A percentile compares a stretch with the other conserved stretches of the same genome.
phyloP scores from a whole-genome alignment of 2,329 filamentous ascomycete genomes.

The Fusarium sublunatum region DNA sequence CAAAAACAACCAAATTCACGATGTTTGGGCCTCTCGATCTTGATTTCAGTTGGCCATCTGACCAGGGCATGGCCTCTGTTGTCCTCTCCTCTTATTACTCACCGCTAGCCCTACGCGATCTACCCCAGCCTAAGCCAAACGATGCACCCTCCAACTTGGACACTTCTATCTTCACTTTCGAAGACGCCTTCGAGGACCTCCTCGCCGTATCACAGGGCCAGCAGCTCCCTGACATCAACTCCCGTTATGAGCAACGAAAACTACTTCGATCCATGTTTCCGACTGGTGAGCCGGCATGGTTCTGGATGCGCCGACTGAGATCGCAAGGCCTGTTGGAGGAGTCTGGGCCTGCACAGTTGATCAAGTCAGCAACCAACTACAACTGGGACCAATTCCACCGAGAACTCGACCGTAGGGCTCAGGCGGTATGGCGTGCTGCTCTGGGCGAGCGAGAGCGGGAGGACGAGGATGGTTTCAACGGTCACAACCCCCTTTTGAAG shows the following conservation, averaged over 20 bases:
- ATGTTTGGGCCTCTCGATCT: constrained; percentile 38
- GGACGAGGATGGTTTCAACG: constrained; percentile 21
- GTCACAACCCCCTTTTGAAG: constrained; percentile 15
- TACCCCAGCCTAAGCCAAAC: constrained; percentile 60
- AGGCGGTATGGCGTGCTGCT: constrained; percentile 45
- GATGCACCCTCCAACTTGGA: constrained; percentile 55
- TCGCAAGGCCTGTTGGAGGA: constrained; percentile 53
- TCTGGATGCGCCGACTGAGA: constrained; percentile 56
- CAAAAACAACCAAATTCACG: constrained; percentile 18
- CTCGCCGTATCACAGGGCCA: constrained; percentile 59
- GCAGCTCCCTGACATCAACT: constrained; percentile 55
- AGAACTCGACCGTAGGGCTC: constrained; percentile 47
- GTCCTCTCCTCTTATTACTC: constrained; percentile 49
- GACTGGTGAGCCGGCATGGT: constrained; percentile 54
- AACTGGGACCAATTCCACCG: constrained; percentile 49
- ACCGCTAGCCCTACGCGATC: constrained; percentile 53
- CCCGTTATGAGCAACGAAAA: constrained; percentile 51
- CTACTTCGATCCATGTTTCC: constrained; percentile 55
- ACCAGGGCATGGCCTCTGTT: constrained; percentile 40
- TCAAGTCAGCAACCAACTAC: constrained; percentile 26
- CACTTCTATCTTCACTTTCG: constrained; percentile 60
- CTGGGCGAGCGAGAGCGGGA: constrained; percentile 27
- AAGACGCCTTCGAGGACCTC: constrained; percentile 69
- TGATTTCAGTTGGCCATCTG: constrained; percentile 28
- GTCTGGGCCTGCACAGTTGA: constrained; percentile 39